Conservation (phyloP, 805 yeast genomes). For the Martiniozyma abietophila region DNA sequence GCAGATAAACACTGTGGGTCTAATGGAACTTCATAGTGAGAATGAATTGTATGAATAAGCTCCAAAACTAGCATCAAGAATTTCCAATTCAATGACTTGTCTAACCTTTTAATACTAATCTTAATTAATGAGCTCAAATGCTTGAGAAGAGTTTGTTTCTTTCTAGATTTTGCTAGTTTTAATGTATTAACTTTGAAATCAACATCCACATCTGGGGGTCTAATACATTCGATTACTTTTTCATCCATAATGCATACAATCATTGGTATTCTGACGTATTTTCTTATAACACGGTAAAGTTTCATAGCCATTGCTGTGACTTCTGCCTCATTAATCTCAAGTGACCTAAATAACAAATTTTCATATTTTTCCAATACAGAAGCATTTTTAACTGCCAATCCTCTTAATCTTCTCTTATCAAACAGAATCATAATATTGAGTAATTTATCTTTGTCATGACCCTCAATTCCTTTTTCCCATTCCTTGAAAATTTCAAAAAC, state of each 20-base stretch:
- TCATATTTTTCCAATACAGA: slow-evolving; percentile 40
- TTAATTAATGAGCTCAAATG: slow-evolving; percentile 36
- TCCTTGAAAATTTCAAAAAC: slow-evolving; percentile 40
- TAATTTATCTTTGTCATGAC: slow-evolving; percentile 43
- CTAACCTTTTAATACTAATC: slow-evolving; percentile 22
- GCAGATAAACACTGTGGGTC: slow-evolving; percentile 32
- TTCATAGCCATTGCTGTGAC: slow-evolving; percentile 47
- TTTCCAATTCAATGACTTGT: slow-evolving; percentile 44
- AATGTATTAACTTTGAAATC: slow-evolving; percentile 49
- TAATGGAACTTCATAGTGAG: slow-evolving; percentile 39
- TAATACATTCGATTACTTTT: slow-evolving; percentile 33
- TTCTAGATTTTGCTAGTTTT: slow-evolving; percentile 51
- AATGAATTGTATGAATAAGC: slow-evolving; percentile 43
- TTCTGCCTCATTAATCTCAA: slow-evolving; percentile 45
- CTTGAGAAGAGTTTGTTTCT: slow-evolving; percentile 35
- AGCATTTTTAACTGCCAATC: slow-evolving; percentile 50
- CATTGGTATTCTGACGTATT: slow-evolving; percentile 37
- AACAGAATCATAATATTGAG: slow-evolving; percentile 59
- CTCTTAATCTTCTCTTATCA: slow-evolving; percentile 45
- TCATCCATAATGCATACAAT: slow-evolving; percentile 44
- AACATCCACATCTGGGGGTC: slow-evolving; percentile 50
- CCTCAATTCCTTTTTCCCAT: slow-evolving; percentile 35
- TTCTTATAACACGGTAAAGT: slow-evolving; percentile 35
- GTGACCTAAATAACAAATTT: slow-evolving; percentile 42
- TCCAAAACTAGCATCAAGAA: slow-evolving; percentile 38